Base-by-base conservation (phyloP, 352 stramenopile genomes). In the Pythium chondricola region DNA sequence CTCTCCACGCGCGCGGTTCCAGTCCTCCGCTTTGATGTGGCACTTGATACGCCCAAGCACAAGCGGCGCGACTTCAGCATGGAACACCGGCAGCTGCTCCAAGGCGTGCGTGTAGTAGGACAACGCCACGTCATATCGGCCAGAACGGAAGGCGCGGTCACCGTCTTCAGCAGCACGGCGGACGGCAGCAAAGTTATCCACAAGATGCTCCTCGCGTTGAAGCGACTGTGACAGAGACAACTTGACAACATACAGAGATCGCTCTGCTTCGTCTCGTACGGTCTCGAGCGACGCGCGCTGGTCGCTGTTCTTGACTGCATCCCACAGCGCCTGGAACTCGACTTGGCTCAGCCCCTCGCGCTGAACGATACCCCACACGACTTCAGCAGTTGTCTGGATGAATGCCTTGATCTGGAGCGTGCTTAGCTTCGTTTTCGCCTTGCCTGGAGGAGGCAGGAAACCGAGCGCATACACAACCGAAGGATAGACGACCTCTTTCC, bases 381-480 rank as follows among this genome's bases (percentile, higher is more conserved):
- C 78, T 39, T 93, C 75, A 5, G 77, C 79, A 5, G 84, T 52
- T 2, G 76, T 74, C 48, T 93, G 77, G 37, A 89, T 88, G 24
- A 91, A 82, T n/a, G 82, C 84, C 58, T 91, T 93, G 50, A 89
- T 72, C 46, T 93, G 82, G 11, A 93, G 46, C 6, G 77, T 89
- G 50, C 82, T 93, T 25, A 89, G 57, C 44, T 82, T 78, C 42
- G 78, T 64, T 18, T 57, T 67, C 22, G 49, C 53, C 4, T 63
- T 57, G 10, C 67, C 43, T 10, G 80, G 48, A 8, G 63, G 48
- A 8, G 74, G 75, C 13, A 83, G 65, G 48, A 85, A 93, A 13
- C 76, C 78, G 7, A 93, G 59, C 1, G 71, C 41, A 50, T 91
- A 88, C 24, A 88, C 63, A 4, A 88, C 76, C 21, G 60, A 61